Conservation (phyloP, 495 filamentous ascomycete genomes). For the Delitschia confertaspora region DNA sequence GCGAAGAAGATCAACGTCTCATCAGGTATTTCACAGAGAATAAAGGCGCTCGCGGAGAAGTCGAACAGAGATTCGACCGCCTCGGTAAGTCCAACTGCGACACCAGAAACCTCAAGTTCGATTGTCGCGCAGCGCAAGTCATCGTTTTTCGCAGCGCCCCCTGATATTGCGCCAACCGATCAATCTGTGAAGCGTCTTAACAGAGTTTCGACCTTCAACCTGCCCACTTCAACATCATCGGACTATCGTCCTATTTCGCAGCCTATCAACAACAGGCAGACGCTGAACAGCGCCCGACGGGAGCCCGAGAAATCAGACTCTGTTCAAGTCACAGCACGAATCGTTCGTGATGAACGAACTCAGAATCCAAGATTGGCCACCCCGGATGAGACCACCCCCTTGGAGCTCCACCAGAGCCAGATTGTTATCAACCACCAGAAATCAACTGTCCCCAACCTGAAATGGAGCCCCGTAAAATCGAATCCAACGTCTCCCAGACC, state of each 20-base stretch:
- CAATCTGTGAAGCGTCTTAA: conserved; percentile 17
- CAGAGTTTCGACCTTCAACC: conserved; percentile 17
- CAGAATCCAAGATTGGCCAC: conserved; percentile 32
- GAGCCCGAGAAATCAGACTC: conserved; percentile 43
- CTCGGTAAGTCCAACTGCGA: conserved; percentile 23
- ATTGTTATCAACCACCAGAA: conserved; percentile 62
- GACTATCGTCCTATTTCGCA: conserved; percentile 16
- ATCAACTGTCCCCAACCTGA: conserved; percentile 29
- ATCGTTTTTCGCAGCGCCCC: conserved; percentile 24
- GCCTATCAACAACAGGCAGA: conserved; percentile 6
- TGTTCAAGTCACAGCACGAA: conserved; percentile 72
- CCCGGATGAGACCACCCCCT: conserved; percentile 38
- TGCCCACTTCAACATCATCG: conserved; percentile 20
- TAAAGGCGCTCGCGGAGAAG: conserved; percentile 60
- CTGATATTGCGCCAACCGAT: conserved; percentile 16
- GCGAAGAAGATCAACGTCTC: conserved; percentile 76
- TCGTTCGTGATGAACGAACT: conserved; percentile 51
- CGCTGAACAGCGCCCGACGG: conserved; percentile 21
- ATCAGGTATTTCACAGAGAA: conserved; percentile 79
- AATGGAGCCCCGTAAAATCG: conserved; percentile 10
- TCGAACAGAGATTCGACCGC: conserved; percentile 27
- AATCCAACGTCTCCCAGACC: conserved; percentile 38
- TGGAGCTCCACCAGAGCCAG: conserved; percentile 62
- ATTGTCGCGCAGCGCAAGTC: conserved; percentile 29
- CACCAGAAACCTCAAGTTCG: conserved; percentile 21